Evolutionary conservation across 179 eudicot species (phyloP), one percentile per base, ranked within the genome.

Genomic region (Heliamphora pulchella): DNA sequence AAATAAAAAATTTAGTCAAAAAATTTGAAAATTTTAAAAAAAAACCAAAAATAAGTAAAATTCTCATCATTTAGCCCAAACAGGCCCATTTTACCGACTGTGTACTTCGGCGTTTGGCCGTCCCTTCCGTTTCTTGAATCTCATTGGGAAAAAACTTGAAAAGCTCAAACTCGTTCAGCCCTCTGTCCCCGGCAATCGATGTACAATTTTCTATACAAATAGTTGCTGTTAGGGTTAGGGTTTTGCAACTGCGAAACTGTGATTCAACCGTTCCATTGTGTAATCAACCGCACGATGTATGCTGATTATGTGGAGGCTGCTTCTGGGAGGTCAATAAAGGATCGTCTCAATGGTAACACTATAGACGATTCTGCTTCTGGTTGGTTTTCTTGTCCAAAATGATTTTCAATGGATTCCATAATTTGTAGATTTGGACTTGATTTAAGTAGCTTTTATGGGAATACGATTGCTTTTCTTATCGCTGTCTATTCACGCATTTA

Each of bases 241-340:
- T 31, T 31, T 47, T 81, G 66, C 57, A 61, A 59, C 39, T 77
- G 31, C 39, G 13, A 3, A 17, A 10, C 44, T 46, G 80, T 67
- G 75, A 71, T 48, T 59, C 3, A 39, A 76, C 53, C 6, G 71
- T 75, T 70, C 55, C 51, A 39, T 79, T 71, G 22, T 61, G 68
- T 47, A 31, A 22, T 64, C 48, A 17, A 62, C 55, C 48, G 7
- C 5, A 66, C 44, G 82, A 89, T 90, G 93, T 90, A 90, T 76
- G 91, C 91, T 68, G 93, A 90, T 87, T 90, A 86, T 5, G 86
- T 80, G 59, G 91, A 87, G 70, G 82, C 82, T 55, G 85, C 50
- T 18, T 58, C 82, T 17, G 85, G 82, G 78, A 80, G 84, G 73
- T 90, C 94, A 2, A 81, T 90, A 46, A 82, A 74, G 83, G 89